These are phyloP conservation scores for Pyricularia grisea DNA, from an alignment of 2,329 filamentous ascomycete genomes.

Conservation along the genomic window DNA sequence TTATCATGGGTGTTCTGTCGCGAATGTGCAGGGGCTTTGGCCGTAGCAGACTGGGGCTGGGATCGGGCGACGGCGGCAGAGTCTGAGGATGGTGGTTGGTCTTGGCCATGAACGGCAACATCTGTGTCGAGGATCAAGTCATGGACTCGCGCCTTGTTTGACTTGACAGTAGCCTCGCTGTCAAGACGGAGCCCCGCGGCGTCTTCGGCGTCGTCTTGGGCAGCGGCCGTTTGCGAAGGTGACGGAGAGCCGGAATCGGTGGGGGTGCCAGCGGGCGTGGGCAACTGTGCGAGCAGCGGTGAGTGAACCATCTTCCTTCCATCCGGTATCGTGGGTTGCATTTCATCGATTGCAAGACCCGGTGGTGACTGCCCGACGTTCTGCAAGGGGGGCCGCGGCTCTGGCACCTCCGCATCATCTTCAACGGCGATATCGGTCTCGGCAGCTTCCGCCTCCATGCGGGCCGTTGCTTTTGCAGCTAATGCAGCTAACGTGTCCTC, in stretches of 20 bases:
- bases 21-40: background rate
- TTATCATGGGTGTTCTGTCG: conserved; percentile 25
- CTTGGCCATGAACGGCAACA: background rate
- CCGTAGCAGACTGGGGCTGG: background rate
- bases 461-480: background rate
- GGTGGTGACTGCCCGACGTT: background rate
- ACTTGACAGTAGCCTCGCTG: background rate
- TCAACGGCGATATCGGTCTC: background rate
- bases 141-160: background rate
- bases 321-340: background rate
- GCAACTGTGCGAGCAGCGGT: background rate
- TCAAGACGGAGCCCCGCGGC: background rate
- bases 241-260: background rate
- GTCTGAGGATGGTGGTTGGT: background rate
- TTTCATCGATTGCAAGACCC: background rate
- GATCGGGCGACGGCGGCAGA: background rate
- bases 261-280: background rate
- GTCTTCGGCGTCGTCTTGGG: background rate
- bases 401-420: background rate
- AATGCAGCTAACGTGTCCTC: background rate
- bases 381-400: background rate
- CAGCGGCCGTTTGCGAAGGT: background rate
- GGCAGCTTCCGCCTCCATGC: background rate
- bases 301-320: background rate
- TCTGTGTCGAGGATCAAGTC: background rate